Evolutionary conservation across 768 basidiomycete species (phyloP).

Genomic region (Boletus tomentosulus): DNA sequence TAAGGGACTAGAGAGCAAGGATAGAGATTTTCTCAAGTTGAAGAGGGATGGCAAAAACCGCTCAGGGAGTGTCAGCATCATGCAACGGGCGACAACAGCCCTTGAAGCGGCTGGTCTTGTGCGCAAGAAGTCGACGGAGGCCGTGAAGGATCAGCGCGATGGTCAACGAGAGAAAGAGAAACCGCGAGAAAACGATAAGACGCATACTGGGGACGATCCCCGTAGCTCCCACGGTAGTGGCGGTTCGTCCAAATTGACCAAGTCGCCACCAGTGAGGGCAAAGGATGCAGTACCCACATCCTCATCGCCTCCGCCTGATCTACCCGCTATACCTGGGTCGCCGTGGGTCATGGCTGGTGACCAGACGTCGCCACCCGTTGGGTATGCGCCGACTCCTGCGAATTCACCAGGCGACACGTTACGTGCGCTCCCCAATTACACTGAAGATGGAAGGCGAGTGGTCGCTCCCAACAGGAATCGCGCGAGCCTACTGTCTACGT

Average conservation of each 20-base stretch:
- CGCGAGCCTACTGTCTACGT: constrained; percentile 78
- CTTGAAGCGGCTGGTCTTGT: constrained; percentile 83
- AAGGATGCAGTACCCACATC: constrained; percentile 43
- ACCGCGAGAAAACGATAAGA: constrained; percentile 41
- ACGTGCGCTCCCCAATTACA: constrained; percentile 43
- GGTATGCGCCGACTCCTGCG: constrained; percentile 41
- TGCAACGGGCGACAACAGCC: constrained; percentile 92
- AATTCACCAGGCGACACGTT: constrained; percentile 52
- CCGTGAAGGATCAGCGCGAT: constrained; percentile 60
- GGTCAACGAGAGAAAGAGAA: constrained; percentile 40
- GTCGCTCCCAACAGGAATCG: constrained; percentile 51
- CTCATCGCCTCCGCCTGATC: constrained; percentile 46
- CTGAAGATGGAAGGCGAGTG: constrained; percentile 32
- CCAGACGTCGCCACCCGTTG: constrained; percentile 35
- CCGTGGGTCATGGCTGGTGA: constrained; percentile 69
- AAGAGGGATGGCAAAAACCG: constrained; percentile 58
- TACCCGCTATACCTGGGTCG: constrained; percentile 46
- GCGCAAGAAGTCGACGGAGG: constrained; percentile 77
- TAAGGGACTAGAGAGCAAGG: constrained; percentile 47
- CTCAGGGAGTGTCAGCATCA: constrained; percentile 90
- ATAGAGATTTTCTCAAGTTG: constrained; percentile 45
- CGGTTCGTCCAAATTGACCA: constrained; percentile 57
- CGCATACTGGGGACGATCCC: constrained; percentile 49
- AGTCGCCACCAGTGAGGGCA: constrained; percentile 62
- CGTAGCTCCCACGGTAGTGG: constrained; percentile 62